phyloP scores from a whole-genome alignment of 768 basidiomycete genomes.

The Lactifluus piperatus region DNA sequence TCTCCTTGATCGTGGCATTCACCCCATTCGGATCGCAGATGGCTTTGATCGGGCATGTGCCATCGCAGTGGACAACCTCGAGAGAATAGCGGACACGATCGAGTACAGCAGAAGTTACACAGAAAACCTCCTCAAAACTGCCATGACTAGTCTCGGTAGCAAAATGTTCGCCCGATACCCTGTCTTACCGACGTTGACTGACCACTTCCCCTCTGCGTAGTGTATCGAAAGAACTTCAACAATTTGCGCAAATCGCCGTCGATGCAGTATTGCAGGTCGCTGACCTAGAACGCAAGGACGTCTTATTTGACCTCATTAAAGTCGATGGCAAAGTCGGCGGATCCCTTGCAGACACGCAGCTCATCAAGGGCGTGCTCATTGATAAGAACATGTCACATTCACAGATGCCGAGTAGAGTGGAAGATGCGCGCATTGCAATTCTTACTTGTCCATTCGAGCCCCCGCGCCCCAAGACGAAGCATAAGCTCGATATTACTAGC shows the following conservation, averaged over 20 bases:
- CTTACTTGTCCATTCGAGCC: slow-evolving; percentile 99
- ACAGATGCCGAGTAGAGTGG: slow-evolving; percentile 87
- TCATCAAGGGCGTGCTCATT: slow-evolving; percentile 95
- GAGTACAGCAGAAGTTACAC: slow-evolving; percentile 78
- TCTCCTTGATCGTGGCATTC: slow-evolving; percentile 97
- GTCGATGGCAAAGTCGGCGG: slow-evolving; percentile 99
- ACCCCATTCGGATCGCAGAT: slow-evolving; percentile 98
- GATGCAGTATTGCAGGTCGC: slow-evolving; percentile 95
- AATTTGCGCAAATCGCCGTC: slow-evolving; percentile 96
- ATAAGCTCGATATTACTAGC: slow-evolving; percentile 93
- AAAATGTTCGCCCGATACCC: slow-evolving; percentile 73
- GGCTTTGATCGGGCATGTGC: slow-evolving; percentile 93
- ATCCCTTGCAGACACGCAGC: slow-evolving; percentile 85
- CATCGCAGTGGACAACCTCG: slow-evolving; percentile 84
- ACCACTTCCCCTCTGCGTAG: slow-evolving; percentile 33
- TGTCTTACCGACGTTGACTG: neutral
- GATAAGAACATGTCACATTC: slow-evolving; percentile 99
- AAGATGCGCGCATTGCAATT: slow-evolving; percentile 89
- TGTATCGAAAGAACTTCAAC: slow-evolving; percentile 91
- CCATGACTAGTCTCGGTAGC: slow-evolving; percentile 93
- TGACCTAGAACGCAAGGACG: slow-evolving; percentile 89
- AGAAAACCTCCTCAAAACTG: slow-evolving; percentile 83
- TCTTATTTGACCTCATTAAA: slow-evolving; percentile 97
- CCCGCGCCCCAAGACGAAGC: slow-evolving; percentile 98
- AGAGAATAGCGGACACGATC: slow-evolving; percentile 84